phyloP scores from a whole-genome alignment of 2,329 filamentous ascomycete genomes.

The Pestalotiopsis sp. region DNA sequence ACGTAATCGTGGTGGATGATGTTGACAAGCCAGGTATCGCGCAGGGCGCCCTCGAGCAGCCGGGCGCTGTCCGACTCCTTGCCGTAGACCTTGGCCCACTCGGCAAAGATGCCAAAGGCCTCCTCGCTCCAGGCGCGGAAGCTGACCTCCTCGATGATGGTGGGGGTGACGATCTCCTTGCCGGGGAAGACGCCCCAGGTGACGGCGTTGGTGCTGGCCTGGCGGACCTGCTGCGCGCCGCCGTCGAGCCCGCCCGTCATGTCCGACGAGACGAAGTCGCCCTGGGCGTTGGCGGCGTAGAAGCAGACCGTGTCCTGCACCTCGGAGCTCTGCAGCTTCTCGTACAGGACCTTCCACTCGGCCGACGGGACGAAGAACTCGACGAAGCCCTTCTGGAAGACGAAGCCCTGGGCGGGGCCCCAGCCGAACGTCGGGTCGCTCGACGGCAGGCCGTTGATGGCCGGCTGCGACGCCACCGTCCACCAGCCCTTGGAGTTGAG shows the following conservation, averaged over 20 bases:
- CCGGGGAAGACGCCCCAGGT: conserved; percentile 96
- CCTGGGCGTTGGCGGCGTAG: conserved; percentile 79
- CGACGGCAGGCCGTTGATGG: conserved; percentile 82
- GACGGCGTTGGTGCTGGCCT: conserved; percentile 80
- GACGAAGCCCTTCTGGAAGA: conserved; percentile 98
- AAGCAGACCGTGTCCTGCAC: conserved; percentile 74
- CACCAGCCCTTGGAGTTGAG: conserved; percentile 88
- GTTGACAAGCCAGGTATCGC: conserved; percentile 87
- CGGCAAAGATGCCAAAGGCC: conserved; percentile 91
- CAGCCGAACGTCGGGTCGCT: conserved; percentile 83
- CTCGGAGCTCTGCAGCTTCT: conserved; percentile 60
- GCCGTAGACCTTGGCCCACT: conserved; percentile 91
- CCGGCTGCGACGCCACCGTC: conserved; percentile 94
- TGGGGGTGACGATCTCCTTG: conserved; percentile 95
- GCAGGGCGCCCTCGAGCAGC: conserved; percentile 67
- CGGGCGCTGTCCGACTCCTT: conserved; percentile 69
- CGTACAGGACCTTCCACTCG: conserved; percentile 71
- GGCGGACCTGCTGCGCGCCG: conserved; percentile 33
- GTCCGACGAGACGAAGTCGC: conserved; percentile 78
- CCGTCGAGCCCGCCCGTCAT: conserved; percentile 36
- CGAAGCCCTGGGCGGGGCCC: conserved; percentile 89
- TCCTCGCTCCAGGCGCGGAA: conserved; percentile 95
- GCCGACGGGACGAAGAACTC: conserved; percentile 84
- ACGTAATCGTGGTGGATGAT: conserved; percentile 81
- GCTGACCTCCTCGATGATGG: conserved; percentile 93